A percentile compares a stretch with the other conserved stretches of the same genome.
These are phyloP conservation scores for Pseudovirgaria hyperparasitica DNA, from an alignment of 2,329 filamentous ascomycete species.

Conservation along the genomic window DNA sequence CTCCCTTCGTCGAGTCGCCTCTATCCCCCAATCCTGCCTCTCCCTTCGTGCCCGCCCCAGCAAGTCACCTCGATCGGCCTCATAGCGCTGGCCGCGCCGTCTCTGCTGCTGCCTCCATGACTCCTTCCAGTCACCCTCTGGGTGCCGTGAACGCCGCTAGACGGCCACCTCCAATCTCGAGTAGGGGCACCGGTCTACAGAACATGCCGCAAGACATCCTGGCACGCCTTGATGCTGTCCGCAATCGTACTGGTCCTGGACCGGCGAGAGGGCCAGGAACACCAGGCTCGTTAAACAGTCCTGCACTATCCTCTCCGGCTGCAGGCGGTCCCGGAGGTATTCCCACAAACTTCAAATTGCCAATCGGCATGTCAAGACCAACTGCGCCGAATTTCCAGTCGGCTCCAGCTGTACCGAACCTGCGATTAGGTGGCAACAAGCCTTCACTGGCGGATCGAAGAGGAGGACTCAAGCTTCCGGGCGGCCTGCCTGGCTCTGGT, in stretches of 20 bases:
- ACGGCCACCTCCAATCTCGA: conserved; percentile 35
- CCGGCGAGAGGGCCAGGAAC: conserved; percentile 10
- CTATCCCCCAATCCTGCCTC: conserved; percentile 12
- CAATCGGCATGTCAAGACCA: conserved; percentile 26
- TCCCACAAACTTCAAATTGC: conserved; percentile 31
- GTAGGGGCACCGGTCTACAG: conserved; percentile 38
- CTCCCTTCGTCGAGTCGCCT: conserved; percentile 17
- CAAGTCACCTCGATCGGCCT: conserved; percentile 19
- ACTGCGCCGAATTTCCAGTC: conserved; percentile 31
- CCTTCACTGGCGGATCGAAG: conserved; percentile 56
- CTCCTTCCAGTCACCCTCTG: conserved; percentile 69
- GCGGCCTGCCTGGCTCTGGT: conserved; percentile 32
- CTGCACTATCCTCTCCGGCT: conserved; percentile 15
- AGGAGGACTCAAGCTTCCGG: conserved; percentile 50
- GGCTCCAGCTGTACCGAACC: conserved; percentile 32
- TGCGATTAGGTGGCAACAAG: conserved; percentile 36
- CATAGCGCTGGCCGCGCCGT: conserved; percentile 46
- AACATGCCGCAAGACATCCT: conserved; percentile 48
- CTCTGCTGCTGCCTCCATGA: conserved; percentile 53
- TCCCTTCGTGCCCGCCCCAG: conserved; percentile 10
- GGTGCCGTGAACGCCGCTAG: conserved; percentile 61
- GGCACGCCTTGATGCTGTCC: conserved; percentile 58
- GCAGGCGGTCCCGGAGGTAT: conserved; percentile 23
- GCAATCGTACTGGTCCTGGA: conserved; percentile 35
- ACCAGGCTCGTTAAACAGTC: conserved; percentile 7